Conservation (phyloP, 352 stramenopile genomes). For the Phytopythium vexans region DNA sequence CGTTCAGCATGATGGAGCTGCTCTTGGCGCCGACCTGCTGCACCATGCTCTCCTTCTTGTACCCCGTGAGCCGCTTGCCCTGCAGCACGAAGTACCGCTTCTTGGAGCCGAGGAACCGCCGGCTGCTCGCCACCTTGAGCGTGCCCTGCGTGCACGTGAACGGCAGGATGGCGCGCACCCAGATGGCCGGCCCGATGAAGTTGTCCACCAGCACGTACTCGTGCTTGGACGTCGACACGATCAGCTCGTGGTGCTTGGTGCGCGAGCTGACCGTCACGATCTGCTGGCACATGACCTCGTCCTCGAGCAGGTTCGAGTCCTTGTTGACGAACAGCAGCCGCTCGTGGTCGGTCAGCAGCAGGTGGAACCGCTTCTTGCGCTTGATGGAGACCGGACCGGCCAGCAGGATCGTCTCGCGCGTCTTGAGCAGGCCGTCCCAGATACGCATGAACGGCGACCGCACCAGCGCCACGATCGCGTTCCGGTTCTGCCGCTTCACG, state of each 20-base stretch:
- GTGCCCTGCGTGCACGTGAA: constrained; percentile 84
- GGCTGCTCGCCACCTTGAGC: constrained; percentile 77
- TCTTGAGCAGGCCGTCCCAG: constrained; percentile 83
- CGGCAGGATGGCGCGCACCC: constrained; percentile 80
- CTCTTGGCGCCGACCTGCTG: constrained; percentile 72
- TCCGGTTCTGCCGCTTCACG: constrained; percentile 79
- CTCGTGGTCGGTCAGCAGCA: constrained; percentile 83
- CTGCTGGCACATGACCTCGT: constrained; percentile 86
- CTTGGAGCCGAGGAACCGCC: constrained; percentile 79
- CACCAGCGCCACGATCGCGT: constrained; percentile 78
- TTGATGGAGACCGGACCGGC: constrained; percentile 76
- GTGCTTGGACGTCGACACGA: constrained; percentile 64
- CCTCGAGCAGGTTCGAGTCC: constrained; percentile 85
- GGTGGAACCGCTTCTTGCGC: constrained; percentile 82
- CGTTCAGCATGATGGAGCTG: constrained; percentile 57
- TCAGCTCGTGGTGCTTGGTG: constrained; percentile 72
- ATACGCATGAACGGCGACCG: constrained; percentile 80
- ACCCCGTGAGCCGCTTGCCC: constrained; percentile 54
- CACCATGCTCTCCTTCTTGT: constrained; percentile 76
- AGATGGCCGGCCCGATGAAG: constrained; percentile 81
- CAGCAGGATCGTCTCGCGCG: constrained; percentile 75
- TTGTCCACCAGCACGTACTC: constrained; percentile 85
- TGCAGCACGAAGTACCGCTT: constrained; percentile 83
- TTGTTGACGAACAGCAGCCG: constrained; percentile 86
- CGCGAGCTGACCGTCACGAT: constrained; percentile 85